Evolutionary conservation across 495 filamentous ascomycete genomes (phyloP), one percentile per base, ranked within the genome.

Genomic region (Trichoderma erinaceum): DNA sequence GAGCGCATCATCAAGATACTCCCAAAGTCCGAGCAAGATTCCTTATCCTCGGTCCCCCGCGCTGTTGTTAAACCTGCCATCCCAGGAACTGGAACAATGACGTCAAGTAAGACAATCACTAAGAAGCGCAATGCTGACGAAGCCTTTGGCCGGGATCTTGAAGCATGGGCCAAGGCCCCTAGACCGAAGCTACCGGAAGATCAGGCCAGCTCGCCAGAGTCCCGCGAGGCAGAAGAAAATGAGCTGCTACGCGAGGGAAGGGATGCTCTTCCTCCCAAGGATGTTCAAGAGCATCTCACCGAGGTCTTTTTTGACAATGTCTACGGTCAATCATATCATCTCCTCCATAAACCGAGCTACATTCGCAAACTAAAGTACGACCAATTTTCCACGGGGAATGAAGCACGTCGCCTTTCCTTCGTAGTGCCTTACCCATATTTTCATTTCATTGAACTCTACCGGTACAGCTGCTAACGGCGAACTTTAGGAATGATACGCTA

Each of bases 291-390:
- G 73, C 93, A 99, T 77, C 82, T 99, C 6, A 88, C 94, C 16
- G 93, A 97, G 76, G 89, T 97, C 0, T 99, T 93, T 76, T 99
- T 99, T 73, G 94, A 97, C 72, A 96, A 90, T 72, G 82, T 99
- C 4, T 99, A 99, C 75, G 95, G 95, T 25, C 95, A 99, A 74
- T 89, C 92, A 6, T 99, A 97, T 75, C 90, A 93, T 69, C 79
- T 99, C n/a, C 85, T 99, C 41, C 95, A 99, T 75, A 97, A 97
- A 74, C 93, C 94, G 23, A 97, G 93, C 71, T 99, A 92, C 75
- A 96, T 97, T 88, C 84, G 94, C 67, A 89, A 90, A 70, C 80
- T 96, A 69, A 84, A 83, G 88, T 89, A 79, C 44, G 82, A 78
- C 66, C 41, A 27, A 1, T 61, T 61, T 25, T 56, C 50, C 56